Percentiles rank a stretch among this genome's conserved stretches.
phyloP scores from a whole-genome alignment of 208 protist genomes.

The Trypanosoma caninum region DNA sequence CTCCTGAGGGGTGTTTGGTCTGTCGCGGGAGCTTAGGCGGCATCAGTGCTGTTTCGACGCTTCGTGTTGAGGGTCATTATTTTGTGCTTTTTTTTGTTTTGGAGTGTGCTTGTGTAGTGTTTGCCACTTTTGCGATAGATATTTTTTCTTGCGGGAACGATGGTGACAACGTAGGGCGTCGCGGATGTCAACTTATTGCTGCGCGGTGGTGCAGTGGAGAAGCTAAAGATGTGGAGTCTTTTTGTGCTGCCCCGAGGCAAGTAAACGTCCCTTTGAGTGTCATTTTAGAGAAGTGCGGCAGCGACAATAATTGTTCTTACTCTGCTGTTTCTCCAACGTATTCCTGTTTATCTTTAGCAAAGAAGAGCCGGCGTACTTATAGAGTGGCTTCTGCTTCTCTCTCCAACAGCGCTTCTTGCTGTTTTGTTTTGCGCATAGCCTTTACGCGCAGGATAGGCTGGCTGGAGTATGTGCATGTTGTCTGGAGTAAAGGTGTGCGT shows the following conservation, averaged over 20 bases:
- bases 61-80: conserved; percentile 3
- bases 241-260: background rate
- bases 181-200: background rate
- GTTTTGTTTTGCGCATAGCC: conserved; percentile 16
- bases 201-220: conserved; percentile 8
- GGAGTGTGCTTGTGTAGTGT: conserved; percentile 20
- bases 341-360: background rate
- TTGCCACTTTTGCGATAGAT: conserved; percentile 21
- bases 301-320: background rate
- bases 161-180: background rate
- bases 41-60: conserved; percentile 10
- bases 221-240: background rate
- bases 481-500: background rate
- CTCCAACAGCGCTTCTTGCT: background rate
- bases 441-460: conserved; percentile 23
- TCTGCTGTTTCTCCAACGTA: background rate
- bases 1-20: background rate
- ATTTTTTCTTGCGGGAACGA: background rate
- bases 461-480: conserved; percentile 21
- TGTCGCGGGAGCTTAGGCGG: conserved; percentile 2
- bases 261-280: conserved; percentile 4
- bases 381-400: conserved; percentile 4
- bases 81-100: conserved; percentile 25
- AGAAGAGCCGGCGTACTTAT: background rate
- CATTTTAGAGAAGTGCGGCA: background rate